A percentile compares a stretch with the other conserved stretches of the same genome.
Evolutionary conservation across 305 asterid species (phyloP).

Genomic region (Striga hermonthica): DNA sequence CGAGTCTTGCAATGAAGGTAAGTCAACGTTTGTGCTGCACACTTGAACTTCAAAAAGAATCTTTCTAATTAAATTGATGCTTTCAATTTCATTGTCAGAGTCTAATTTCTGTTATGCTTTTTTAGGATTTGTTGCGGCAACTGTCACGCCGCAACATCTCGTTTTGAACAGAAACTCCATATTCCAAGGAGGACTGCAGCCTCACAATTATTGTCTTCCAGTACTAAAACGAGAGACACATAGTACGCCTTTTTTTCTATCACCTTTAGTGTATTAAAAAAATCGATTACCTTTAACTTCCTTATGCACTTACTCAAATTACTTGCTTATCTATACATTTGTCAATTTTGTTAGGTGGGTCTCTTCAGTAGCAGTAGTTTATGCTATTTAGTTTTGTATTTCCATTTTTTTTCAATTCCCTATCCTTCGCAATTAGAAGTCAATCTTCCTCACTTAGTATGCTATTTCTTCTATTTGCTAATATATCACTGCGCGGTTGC

Average conservation of each 20-base stretch:
- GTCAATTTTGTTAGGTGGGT: too few relatives aligned
- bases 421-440: too few relatives aligned
- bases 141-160: conserved; percentile 95
- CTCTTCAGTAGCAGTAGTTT: too few relatives aligned
- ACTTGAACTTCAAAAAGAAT: conserved; percentile 5
- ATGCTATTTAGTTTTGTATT: too few relatives aligned
- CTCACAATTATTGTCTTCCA: conserved; percentile 90
- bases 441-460: too few relatives aligned
- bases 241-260: conserved; percentile 40
- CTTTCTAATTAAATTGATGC: neutral
- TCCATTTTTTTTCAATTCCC: too few relatives aligned
- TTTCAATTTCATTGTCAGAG: neutral
- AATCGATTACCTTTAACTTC: too few relatives aligned
- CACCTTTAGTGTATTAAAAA: neutral
- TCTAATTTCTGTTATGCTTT: conserved; percentile 24
- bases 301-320: too few relatives aligned
- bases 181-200: conserved; percentile 90
- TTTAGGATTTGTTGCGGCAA: conserved; percentile 84
- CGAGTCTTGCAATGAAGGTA: conserved; percentile 70
- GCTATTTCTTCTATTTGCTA: too few relatives aligned
- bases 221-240: conserved; percentile 87
- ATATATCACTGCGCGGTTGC: too few relatives aligned
- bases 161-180: conserved; percentile 84
- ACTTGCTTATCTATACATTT: too few relatives aligned
- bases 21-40: conserved; percentile 10